Conservation (phyloP, 345 rosid genomes). For the Gossypioides kirkii region DNA sequence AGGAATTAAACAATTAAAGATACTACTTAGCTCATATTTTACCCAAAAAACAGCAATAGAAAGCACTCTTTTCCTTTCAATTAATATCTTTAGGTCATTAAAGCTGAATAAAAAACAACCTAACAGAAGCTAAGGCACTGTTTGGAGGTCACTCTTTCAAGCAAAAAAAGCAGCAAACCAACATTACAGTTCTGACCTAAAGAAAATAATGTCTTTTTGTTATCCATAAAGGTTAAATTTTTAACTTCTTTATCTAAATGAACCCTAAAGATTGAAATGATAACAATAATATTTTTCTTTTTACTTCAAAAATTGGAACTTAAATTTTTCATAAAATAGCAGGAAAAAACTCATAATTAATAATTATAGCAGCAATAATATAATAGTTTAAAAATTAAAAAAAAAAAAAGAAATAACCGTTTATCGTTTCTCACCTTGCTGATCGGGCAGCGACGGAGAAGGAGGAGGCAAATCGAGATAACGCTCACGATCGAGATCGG, state of each 20-base stretch:
- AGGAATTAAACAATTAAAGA: neutral
- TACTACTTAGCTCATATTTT: neutral
- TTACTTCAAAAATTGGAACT: neutral
- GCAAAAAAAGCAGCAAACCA: neutral
- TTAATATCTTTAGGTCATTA: neutral
- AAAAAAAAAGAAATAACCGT: neutral
- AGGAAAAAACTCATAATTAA: neutral
- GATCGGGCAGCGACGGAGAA: slow-evolving; percentile 32
- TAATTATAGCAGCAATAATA: neutral
- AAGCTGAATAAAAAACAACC: neutral
- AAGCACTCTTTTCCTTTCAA: neutral
- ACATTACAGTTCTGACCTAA: neutral
- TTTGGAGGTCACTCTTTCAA: neutral
- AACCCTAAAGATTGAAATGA: neutral
- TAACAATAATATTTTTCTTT: too few species aligned
- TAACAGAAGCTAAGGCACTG: neutral
- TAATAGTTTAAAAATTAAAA: neutral
- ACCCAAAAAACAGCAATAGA: neutral
- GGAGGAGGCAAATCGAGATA: slow-evolving; percentile 54
- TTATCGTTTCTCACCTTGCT: slow-evolving; percentile 38
- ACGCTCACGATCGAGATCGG: slow-evolving; percentile 75
- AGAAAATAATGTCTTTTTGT: neutral
- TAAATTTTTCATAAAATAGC: neutral
- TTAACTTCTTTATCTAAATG: neutral
- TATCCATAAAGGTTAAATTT: neutral